Base-by-base conservation (phyloP, 345 rosid genomes). In the Angophora floribunda region DNA sequence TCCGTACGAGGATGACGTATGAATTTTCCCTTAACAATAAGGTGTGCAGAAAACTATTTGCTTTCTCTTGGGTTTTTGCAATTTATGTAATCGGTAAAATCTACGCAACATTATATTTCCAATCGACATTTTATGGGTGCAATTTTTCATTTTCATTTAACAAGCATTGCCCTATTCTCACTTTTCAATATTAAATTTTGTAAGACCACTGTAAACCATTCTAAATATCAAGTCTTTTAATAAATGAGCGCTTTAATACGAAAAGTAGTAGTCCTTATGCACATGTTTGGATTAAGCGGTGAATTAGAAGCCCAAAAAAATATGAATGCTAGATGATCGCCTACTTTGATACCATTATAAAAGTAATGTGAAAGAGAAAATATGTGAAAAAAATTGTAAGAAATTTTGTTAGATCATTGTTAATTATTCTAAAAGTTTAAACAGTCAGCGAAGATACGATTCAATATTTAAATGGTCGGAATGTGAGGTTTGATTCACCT, bases 261-360 rank as follows among this genome's bases (percentile, higher is more conserved):
- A 67, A 30, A 67, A 67, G 41, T 30, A 30, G 21, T 67, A 10
- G 6, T 21, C 59, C 28, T 30, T 4, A 30, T 4, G 21, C 4
- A 2, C 44, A 15, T 1, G 22, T 14, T 67, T 4, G 44, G 30
- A 67, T 67, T 7, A 30, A 30, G 1, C 41, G 21, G 2, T 2
- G 1, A 2, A 67, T 30, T 7, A 55, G 4, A 44, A 15, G 19
- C 9, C 4, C 0, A 0, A 15, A 63, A 65, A 67, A 9, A 65
- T 65, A n/a, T 63, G 17, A 63, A 63, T 30, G 12, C 15, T 1
- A 3, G 6, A 63, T 1, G 2, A 30, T 10, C 6, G 30, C 30
- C 9, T 30, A 6, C 22, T 67, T 4, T 1, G 0, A 0, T 15
- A 7, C 3, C 10, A 67, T 1, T 15, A 0, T 15, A 4, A 9